Evolutionary conservation across 139 green algal species (phyloP).

Genomic region (Desmodesmus armatus): DNA sequence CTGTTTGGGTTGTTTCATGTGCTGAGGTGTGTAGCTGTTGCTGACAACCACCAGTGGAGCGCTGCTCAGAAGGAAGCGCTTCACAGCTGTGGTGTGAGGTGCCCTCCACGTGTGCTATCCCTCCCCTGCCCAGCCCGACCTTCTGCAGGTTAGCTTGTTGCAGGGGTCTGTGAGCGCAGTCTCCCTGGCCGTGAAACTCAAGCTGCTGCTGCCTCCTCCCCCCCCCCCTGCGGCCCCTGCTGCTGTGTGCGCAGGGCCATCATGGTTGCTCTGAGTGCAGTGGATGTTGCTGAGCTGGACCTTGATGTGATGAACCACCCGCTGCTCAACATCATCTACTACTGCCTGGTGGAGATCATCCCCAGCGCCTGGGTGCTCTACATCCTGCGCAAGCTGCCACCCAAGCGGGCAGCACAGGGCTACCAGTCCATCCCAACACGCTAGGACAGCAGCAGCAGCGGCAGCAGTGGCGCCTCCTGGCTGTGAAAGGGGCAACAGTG

Average conservation of each 20-base stretch:
- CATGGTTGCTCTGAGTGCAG: conserved; percentile 76
- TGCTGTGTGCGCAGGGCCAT: conserved; percentile 61
- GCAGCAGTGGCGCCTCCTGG: no score
- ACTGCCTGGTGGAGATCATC: conserved; percentile 83
- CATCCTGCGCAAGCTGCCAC: conserved; percentile 94
- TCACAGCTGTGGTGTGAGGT: no score
- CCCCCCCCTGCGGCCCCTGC: not conserved
- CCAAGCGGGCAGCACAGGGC: conserved; percentile 65
- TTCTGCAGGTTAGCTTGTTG: no score
- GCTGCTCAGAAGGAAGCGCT: no score
- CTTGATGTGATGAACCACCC: conserved; percentile 70
- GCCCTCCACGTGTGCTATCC: no score
- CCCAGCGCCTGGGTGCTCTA: conserved; percentile 89
- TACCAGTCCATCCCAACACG: conserved; percentile 67
- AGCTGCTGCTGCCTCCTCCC: not conserved
- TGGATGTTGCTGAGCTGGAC: conserved; percentile 66
- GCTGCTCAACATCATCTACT: conserved; percentile 92
- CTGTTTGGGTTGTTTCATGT: no score
- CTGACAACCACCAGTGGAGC: no score
- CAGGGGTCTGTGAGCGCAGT: no score
- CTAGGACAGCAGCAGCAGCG: not conserved
- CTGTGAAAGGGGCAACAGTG: not conserved
- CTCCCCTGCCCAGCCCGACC: no score
- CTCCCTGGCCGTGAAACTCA: no score
- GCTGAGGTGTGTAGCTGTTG: no score